Base-by-base conservation (phyloP, 2,329 filamentous ascomycete species). In the Epichloe gansuensis region DNA sequence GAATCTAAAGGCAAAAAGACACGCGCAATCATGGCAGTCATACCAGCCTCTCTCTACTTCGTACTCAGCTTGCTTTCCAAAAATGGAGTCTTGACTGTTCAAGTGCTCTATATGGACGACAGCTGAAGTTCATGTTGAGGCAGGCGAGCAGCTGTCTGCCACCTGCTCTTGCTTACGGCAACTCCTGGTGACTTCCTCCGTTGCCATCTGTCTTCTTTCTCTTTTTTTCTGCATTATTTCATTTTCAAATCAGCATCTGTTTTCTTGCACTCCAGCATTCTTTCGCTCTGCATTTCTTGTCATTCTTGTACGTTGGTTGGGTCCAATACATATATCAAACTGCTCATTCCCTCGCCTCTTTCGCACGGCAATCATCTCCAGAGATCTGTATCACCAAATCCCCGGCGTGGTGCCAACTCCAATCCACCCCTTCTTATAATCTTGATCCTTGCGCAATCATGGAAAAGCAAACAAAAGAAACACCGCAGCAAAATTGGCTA, bases 381-480 rank as follows among this genome's bases (percentile, higher is more conserved):
- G 5, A n/a, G 3, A 34, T 21, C n/a, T 21, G 9, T 35, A 9
- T 11, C 15, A 15, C 7, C 58, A 42, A 54, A 53, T 35, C 34
- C 52, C 55, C 55, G 21, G 13, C 49, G 21, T 58, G 58, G 57
- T 56, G 59, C 17, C 50, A 57, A n/a, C 48, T 43, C 34, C 41
- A 52, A 13, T 3, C 43, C 12, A 46, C 41, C 1, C 53, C 52
- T 3, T 55, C 58, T 28, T 60, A 50, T 53, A 55, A 43, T 2
- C 50, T 52, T 2, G 42, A 35, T 8, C 55, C 55, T 2, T 52
- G 57, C 2, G 51, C 53, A 34, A 51, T 45, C 43, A 62, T 62
- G 60, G 60, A 58, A 45, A 61, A 57, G 52, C 53, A 54, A 15
- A 34, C 49, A 7, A 48, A 52, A 8, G 46, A 42, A 9, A 51